A percentile compares a stretch with the other conserved stretches of the same genome.
Evolutionary conservation across 495 filamentous ascomycete species (phyloP).

Genomic region (Podospora pseudoanserina): DNA sequence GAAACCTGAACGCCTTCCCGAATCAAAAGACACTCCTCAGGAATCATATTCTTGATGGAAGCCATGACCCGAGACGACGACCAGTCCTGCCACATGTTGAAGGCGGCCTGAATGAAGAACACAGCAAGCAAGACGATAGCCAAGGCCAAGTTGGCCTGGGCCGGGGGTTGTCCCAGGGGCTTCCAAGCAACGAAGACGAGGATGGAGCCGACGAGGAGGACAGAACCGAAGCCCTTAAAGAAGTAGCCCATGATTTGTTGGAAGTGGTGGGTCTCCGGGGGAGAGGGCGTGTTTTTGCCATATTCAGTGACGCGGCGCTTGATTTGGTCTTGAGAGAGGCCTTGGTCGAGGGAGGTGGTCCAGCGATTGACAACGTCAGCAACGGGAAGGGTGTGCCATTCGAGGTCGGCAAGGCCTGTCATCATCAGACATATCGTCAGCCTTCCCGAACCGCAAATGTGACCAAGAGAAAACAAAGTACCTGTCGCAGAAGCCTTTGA

Average conservation of each 20-base stretch:
- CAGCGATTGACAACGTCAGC: conserved; percentile 55
- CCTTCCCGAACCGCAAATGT: neutral
- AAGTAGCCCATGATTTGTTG: conserved; percentile 61
- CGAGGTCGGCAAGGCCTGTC: conserved; percentile 11
- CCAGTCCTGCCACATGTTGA: conserved; percentile 64
- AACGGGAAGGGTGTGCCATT: conserved; percentile 39
- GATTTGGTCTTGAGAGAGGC: conserved; percentile 24
- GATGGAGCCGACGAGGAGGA: conserved; percentile 59
- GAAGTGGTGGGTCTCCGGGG: conserved; percentile 54
- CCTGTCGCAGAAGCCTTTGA: conserved; percentile 44
- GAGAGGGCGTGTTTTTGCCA: conserved; percentile 54
- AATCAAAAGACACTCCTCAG: conserved; percentile 59
- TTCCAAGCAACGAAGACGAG: conserved; percentile 68
- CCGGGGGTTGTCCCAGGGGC: conserved; percentile 63
- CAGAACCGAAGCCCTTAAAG: conserved; percentile 65
- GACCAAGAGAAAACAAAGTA: conserved; percentile 17
- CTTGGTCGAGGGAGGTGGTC: conserved; percentile 39
- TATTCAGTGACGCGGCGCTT: conserved; percentile 19
- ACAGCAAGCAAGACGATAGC: conserved; percentile 63
- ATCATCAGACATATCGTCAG: neutral
- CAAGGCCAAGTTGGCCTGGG: conserved; percentile 60
- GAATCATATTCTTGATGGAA: conserved; percentile 64
- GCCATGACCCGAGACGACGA: conserved; percentile 61
- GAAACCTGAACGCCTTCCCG: conserved; percentile 51
- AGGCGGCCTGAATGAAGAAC: conserved; percentile 65